phyloP scores from a whole-genome alignment of 148 eudicot genomes.

The Spergularia marina region DNA sequence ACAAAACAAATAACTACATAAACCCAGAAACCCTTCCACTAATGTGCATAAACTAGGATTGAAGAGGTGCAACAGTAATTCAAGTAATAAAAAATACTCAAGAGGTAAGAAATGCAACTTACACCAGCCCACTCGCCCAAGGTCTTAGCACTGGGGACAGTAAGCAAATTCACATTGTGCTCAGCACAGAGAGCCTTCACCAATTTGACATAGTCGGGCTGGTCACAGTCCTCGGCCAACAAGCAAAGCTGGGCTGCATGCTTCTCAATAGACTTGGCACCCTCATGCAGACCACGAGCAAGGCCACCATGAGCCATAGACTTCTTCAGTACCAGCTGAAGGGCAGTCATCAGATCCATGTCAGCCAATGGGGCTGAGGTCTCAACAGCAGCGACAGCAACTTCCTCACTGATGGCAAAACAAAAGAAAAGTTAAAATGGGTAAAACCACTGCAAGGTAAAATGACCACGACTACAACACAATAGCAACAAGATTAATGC shows the following conservation, averaged over 20 bases:
- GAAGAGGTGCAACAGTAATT: too few relatives aligned
- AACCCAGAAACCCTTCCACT: too few relatives aligned
- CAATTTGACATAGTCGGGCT: conserved; percentile 34
- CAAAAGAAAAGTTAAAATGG: background rate
- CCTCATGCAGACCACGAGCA: conserved; percentile 37
- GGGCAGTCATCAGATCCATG: conserved; percentile 38
- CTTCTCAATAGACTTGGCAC: conserved; percentile 41
- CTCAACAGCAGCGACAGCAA: conserved; percentile 21
- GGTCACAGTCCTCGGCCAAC: conserved; percentile 43
- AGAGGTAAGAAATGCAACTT: conserved; percentile 2
- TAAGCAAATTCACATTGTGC: conserved; percentile 36
- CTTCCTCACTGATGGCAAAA: conserved; percentile 32
- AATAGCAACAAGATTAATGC: background rate
- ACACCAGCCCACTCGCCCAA: conserved; percentile 46
- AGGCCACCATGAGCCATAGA: conserved; percentile 41
- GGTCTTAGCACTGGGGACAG: conserved; percentile 38
- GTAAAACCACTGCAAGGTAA: too few relatives aligned
- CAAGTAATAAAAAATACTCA: background rate
- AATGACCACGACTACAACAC: too few relatives aligned
- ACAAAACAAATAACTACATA: too few relatives aligned
- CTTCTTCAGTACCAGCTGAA: conserved; percentile 35
- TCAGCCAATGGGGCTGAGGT: conserved; percentile 28
- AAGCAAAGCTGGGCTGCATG: conserved; percentile 43
- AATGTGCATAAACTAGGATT: too few relatives aligned
- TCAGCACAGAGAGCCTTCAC: conserved; percentile 41